Evolutionary conservation across 148 eudicot genomes (phyloP).

Genomic region (Amaranthus cruentus): DNA sequence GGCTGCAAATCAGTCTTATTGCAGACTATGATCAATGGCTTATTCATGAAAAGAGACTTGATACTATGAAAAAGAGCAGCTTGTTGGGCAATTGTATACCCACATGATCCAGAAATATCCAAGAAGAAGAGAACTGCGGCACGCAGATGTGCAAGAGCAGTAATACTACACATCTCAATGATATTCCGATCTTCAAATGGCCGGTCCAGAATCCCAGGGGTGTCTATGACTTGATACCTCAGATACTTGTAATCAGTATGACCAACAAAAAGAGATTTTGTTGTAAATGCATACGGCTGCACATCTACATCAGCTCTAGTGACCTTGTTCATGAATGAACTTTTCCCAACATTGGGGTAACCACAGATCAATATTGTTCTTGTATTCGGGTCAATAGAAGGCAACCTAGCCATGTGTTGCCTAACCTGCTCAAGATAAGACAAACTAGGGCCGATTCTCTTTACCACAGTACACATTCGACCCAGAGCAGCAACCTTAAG

Average conservation of each 20-base stretch:
- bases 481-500: constrained; percentile 97
- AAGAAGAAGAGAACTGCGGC: constrained; percentile 87
- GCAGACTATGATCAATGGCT: constrained; percentile 76
- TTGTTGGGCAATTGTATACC: constrained; percentile 85
- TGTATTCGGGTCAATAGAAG: constrained; percentile 93
- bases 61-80: constrained; percentile 86
- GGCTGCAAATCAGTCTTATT: constrained; percentile 91
- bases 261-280: constrained; percentile 89
- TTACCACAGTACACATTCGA: constrained; percentile 87
- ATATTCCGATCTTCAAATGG: constrained; percentile 95
- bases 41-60: constrained; percentile 89
- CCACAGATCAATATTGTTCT: constrained; percentile 86
- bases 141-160: constrained; percentile 91
- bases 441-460: constrained; percentile 81
- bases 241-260: constrained; percentile 89
- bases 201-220: constrained; percentile 87
- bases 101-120: constrained; percentile 86
- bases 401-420: constrained; percentile 93
- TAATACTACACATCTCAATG: constrained; percentile 95
- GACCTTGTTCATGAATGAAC: constrained; percentile 89
- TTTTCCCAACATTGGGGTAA: constrained; percentile 94
- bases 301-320: constrained; percentile 97
- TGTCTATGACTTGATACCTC: constrained; percentile 89
- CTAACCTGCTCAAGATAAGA: constrained; percentile 92
- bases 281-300: constrained; percentile 95